A percentile compares a stretch with the other conserved stretches of the same genome.
These are phyloP conservation scores for Diatrype stigma DNA, from an alignment of 2,329 filamentous ascomycete species.

Conservation along the genomic window DNA sequence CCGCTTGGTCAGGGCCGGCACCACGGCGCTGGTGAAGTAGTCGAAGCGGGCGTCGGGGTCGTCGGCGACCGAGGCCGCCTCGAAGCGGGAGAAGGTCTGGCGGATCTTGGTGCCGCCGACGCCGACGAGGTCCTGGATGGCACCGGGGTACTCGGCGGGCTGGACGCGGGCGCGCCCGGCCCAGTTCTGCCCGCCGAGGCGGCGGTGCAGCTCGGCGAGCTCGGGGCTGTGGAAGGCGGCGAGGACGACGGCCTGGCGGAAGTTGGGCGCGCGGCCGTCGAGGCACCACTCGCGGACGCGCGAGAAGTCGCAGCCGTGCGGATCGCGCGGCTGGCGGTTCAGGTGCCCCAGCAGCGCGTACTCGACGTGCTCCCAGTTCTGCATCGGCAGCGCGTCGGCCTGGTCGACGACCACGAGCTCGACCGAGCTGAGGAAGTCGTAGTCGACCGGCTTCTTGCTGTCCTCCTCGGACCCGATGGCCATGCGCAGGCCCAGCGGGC, in stretches of 20 bases:
- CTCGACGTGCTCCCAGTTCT: constrained; percentile 96
- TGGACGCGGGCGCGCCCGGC: constrained; percentile 73
- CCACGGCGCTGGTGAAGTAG: constrained; percentile 78
- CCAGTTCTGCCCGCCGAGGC: constrained; percentile 69
- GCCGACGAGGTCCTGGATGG: constrained; percentile 70
- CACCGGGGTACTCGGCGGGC: constrained; percentile 62
- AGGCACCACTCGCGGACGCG: constrained; percentile 89
- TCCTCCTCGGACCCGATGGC: constrained; percentile 77
- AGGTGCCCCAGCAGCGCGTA: constrained; percentile 90
- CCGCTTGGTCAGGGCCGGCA: constrained; percentile 70
- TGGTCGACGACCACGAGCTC: constrained; percentile 90
- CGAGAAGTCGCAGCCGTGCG: constrained; percentile 90
- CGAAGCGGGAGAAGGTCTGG: constrained; percentile 88
- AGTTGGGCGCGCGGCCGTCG: constrained; percentile 74
- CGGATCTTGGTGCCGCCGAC: constrained; percentile 56
- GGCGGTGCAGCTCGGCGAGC: constrained; percentile 72
- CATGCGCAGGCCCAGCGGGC: constrained; percentile 83
- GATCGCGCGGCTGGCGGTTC: constrained; percentile 83
- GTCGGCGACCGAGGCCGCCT: constrained; percentile 60
- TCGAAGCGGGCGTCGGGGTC: constrained; percentile 89
- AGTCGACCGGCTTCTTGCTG: constrained; percentile 65
- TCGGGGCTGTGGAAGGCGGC: constrained; percentile 85
- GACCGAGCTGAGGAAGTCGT: constrained; percentile 90
- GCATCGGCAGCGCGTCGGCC: constrained; percentile 89
- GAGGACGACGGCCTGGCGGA: constrained; percentile 82